Base-by-base conservation (phyloP, 352 stramenopile genomes). In the Phytophthora boehmeriae region DNA sequence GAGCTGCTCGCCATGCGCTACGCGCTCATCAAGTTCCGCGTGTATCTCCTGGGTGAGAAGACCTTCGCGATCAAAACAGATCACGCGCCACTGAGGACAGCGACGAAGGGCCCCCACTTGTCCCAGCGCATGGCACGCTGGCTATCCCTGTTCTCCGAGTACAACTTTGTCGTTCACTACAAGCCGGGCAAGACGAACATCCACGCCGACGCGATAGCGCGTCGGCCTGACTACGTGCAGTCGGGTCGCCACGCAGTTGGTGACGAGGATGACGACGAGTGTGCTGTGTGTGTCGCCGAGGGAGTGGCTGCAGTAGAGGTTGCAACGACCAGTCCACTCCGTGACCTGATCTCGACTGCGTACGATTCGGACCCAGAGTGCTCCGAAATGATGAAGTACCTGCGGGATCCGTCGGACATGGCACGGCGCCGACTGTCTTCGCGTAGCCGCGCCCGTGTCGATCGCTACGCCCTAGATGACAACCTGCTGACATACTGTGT, bases 1-100 rank as follows among this genome's bases (percentile, higher is more conserved):
- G 54, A 64, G 35, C 16, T 78, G 0, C 20, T 75, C 0, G 54
- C 65, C 0, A 78, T 75, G 64, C 28, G 38, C 4, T 75, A 75
- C 20, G 38, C 59, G 0, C 46, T 75, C 0, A 47, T 69, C 5
- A 79, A 79, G 45, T 74, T 79, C 27, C 23, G 58, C 2, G 58
- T 76, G 0, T 59, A 76, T 23, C 30, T 76, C 0, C 34, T 80
- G 10, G 58, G 67, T 8, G 45, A 63, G 10, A 16, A 55, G 2
- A 55, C 25, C 1, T 79, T 68, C 27, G 59, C 30, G n/a, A 11
- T 74, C 0, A 68, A 76, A 34, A 68, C 60, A 3, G 25, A 30
- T 30, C 25, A 30, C 6, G 25, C 25, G 6, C 6, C 25, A 8
- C 25, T 30, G 25, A 3, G 25, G 25, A 30, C 25, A 30, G 25